These are phyloP conservation scores for Paraphaeosphaeria minitans DNA, from an alignment of 2,329 filamentous ascomycete genomes.

Conservation along the genomic window DNA sequence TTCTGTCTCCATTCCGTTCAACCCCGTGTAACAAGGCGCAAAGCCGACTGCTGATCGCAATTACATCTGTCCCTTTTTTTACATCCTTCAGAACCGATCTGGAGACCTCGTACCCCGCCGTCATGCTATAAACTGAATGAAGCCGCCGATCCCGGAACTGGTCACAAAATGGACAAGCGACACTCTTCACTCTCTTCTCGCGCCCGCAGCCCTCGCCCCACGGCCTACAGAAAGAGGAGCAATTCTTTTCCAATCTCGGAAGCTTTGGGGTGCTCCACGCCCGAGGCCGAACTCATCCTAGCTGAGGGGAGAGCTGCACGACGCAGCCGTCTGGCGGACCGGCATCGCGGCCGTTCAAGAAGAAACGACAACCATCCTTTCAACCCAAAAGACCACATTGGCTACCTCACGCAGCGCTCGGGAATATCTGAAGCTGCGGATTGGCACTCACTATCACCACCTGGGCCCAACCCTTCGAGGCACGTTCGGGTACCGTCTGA, in stretches of 20 bases:
- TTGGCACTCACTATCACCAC: constrained; percentile 18
- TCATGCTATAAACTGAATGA: constrained; percentile 29
- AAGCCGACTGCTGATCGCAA: constrained; percentile 20
- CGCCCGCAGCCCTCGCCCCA: constrained; percentile 28
- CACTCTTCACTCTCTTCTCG: constrained; percentile 27
- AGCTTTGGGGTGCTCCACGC: constrained; percentile 42
- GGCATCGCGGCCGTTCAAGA: constrained; percentile 27
- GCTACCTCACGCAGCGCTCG: constrained; percentile 28
- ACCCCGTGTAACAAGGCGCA: background rate
- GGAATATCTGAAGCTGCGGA: constrained; percentile 16
- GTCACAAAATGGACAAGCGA: constrained; percentile 33
- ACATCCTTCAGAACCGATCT: constrained; percentile 3
- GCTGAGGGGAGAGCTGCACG: constrained; percentile 44
- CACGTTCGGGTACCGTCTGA: constrained; percentile 39
- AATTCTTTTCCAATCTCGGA: constrained; percentile 44
- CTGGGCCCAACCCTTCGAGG: constrained; percentile 10
- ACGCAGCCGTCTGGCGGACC: constrained; percentile 32
- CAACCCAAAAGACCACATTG: constrained; percentile 38
- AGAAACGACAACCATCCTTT: constrained; percentile 28
- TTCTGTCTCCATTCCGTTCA: constrained; percentile 19
- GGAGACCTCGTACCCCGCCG: constrained; percentile 21
- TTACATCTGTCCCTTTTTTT: constrained; percentile 25
- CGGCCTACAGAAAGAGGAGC: constrained; percentile 38
- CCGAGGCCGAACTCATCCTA: constrained; percentile 42
- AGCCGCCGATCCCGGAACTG: constrained; percentile 22